A percentile compares a stretch with the other conserved stretches of the same genome.
phyloP scores from a whole-genome alignment of 805 yeast species.

The Wickerhamiella bombiphila region DNA sequence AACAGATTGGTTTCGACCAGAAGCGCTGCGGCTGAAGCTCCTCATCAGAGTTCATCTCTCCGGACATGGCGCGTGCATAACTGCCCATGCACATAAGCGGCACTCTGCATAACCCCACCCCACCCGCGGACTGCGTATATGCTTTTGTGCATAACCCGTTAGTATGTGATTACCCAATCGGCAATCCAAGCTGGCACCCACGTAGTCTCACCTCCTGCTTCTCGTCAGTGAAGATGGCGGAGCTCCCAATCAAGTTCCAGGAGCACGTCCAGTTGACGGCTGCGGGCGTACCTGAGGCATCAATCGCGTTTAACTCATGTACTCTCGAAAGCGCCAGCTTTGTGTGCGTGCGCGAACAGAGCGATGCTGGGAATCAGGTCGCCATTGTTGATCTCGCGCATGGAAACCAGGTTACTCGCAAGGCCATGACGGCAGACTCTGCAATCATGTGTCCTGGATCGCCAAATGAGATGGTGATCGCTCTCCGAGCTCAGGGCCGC shows the following conservation, averaged over 20 bases:
- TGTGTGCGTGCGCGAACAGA: conserved; percentile 44
- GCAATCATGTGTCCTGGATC: conserved; percentile 87
- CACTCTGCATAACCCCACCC: too few species aligned
- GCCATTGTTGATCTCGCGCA: conserved; percentile 79
- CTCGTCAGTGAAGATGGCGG: too few species aligned
- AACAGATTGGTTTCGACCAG: conserved; percentile 13
- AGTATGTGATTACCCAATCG: too few species aligned
- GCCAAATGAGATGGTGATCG: conserved; percentile 45
- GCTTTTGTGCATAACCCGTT: too few species aligned
- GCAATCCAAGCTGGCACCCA: neutral
- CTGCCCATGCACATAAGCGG: too few species aligned
- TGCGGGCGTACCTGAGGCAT: conserved; percentile 70
- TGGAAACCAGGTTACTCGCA: conserved; percentile 66
- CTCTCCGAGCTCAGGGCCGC: conserved; percentile 91
- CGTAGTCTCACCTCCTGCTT: conserved; percentile 1
- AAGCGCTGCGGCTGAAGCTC: conserved; percentile 4
- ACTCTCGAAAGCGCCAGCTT: conserved; percentile 88
- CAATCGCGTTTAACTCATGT: conserved; percentile 84
- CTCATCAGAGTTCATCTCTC: neutral
- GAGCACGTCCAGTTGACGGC: conserved; percentile 82
- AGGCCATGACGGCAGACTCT: conserved; percentile 92
- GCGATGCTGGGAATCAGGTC: conserved; percentile 51
- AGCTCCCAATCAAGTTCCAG: conserved; percentile 92
- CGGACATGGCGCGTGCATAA: too few species aligned
- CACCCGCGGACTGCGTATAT: too few species aligned